Percentiles rank a stretch among this genome's conserved stretches.
Evolutionary conservation across 768 basidiomycete genomes (phyloP).

Genomic region (Lentinula raphanica): DNA sequence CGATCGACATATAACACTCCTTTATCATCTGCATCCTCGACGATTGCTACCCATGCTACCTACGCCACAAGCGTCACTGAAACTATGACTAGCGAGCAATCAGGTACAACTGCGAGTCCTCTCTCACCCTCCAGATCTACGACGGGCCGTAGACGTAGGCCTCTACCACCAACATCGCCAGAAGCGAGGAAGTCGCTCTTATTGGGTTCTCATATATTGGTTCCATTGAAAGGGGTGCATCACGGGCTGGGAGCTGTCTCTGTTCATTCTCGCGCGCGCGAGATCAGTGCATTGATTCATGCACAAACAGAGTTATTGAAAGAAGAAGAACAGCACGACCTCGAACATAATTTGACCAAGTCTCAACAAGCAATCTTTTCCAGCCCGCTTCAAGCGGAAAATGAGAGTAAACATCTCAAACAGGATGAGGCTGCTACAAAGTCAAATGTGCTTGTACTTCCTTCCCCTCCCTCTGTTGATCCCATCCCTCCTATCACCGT

Average conservation of each 20-base stretch:
- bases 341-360: too few relatives aligned
- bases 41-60: too few relatives aligned
- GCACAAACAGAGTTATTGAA: not conserved
- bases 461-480: not conserved
- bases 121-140: not conserved
- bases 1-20: not conserved
- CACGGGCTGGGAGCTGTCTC: not conserved
- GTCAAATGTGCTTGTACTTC: not conserved
- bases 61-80: too few relatives aligned
- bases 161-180: not conserved
- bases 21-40: not conserved
- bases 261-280: not conserved
- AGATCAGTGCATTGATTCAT: not conserved
- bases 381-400: too few relatives aligned
- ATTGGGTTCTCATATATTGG: not conserved
- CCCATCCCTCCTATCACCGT: not conserved
- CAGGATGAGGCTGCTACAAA: too few relatives aligned
- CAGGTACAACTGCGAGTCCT: not conserved
- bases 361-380: too few relatives aligned
- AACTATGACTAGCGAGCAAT: not conserved
- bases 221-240: not conserved
- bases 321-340: too few relatives aligned
- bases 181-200: not conserved
- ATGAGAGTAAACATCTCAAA: too few relatives aligned
- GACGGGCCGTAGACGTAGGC: not conserved